Percentiles rank a stretch among this genome's conserved stretches.
phyloP scores from a whole-genome alignment of 1,284 basidiomycete species.

The Crocinoboletus sp. region DNA sequence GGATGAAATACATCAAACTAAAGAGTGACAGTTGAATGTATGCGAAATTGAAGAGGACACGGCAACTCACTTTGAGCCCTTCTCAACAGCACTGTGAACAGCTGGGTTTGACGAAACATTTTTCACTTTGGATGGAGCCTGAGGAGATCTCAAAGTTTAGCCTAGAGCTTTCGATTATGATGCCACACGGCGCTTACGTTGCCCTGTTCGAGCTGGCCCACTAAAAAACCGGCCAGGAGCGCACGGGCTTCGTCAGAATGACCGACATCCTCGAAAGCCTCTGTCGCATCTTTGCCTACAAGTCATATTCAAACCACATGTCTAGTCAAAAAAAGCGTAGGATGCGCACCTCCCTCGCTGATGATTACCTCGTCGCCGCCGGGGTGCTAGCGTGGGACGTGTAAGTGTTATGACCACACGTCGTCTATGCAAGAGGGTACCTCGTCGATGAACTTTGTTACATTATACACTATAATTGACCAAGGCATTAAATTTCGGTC shows the following conservation, averaged over 20 bases:
- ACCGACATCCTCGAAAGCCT: conserved; percentile 99
- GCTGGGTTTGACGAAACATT: conserved; percentile 38
- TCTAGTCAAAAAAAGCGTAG: conserved; percentile 1
- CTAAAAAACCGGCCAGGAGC: conserved; percentile 73
- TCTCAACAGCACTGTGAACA: conserved; percentile 48
- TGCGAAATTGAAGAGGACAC: not conserved
- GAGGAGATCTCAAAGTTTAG: not conserved
- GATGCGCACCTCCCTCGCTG: conserved; percentile 81
- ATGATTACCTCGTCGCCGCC: conserved; percentile 98
- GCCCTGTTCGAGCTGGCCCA: conserved; percentile 76
- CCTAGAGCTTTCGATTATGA: not conserved
- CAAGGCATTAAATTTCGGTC: conserved; percentile 28
- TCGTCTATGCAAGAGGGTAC: conserved; percentile 41
- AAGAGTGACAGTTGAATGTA: conserved; percentile 7
- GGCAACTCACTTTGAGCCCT: conserved; percentile 61
- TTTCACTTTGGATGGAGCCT: conserved; percentile 39
- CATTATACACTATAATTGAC: conserved; percentile 77
- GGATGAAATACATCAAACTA: conserved; percentile 76
- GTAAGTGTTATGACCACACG: conserved; percentile 7
- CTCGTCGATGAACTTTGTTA: conserved; percentile 95
- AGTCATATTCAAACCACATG: conserved; percentile 6
- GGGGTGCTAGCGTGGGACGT: conserved; percentile 53
- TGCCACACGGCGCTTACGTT: conserved; percentile 44
- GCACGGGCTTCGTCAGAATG: conserved; percentile 97
- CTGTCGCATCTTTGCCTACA: conserved; percentile 88